These are phyloP conservation scores for Chlorella variabilis DNA, from an alignment of 163 green algal genomes.

Conservation along the genomic window DNA sequence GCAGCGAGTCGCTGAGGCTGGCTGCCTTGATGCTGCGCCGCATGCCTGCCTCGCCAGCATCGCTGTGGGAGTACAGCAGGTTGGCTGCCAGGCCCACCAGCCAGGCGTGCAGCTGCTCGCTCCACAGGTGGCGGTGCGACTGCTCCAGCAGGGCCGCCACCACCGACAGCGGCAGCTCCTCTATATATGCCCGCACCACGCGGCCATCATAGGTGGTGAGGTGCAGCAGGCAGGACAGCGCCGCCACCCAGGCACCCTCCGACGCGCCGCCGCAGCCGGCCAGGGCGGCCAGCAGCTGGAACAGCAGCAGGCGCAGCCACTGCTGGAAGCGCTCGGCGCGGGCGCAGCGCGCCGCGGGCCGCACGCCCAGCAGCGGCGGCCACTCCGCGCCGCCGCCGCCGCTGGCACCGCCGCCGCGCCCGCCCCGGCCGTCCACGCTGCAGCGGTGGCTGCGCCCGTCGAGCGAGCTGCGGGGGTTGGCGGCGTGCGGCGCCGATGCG, in stretches of 20 bases:
- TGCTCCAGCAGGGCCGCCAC: slow-evolving; percentile 64
- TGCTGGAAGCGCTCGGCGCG: slow-evolving; percentile 49
- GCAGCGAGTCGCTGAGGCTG: not conserved
- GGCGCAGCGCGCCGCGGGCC: not conserved
- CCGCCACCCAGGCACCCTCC: slow-evolving; percentile 69
- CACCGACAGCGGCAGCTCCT: slow-evolving; percentile 55
- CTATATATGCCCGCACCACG: slow-evolving; percentile 51
- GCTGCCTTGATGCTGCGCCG: slow-evolving; percentile 13
- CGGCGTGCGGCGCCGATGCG: not conserved
- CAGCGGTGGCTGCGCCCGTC: not conserved
- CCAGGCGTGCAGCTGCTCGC: slow-evolving; percentile 58
- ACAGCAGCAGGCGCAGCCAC: slow-evolving; percentile 80
- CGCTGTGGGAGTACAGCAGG: slow-evolving; percentile 51
- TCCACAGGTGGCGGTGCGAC: slow-evolving; percentile 53
- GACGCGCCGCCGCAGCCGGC: slow-evolving; percentile 39
- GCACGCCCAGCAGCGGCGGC: slow-evolving; percentile 38
- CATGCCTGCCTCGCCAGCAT: not conserved
- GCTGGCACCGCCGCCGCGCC: not conserved
- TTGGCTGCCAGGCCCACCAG: slow-evolving; percentile 56
- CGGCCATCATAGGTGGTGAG: slow-evolving; percentile 57
- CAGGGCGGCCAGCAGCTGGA: slow-evolving; percentile 63
- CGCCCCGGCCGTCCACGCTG: not conserved
- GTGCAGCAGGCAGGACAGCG: slow-evolving; percentile 69
- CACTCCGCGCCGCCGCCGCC: slow-evolving; percentile 1
- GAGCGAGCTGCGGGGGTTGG: slow-evolving; percentile 5